Conservation (phyloP, 257 asterid species). For the Handroanthus guayacan region DNA sequence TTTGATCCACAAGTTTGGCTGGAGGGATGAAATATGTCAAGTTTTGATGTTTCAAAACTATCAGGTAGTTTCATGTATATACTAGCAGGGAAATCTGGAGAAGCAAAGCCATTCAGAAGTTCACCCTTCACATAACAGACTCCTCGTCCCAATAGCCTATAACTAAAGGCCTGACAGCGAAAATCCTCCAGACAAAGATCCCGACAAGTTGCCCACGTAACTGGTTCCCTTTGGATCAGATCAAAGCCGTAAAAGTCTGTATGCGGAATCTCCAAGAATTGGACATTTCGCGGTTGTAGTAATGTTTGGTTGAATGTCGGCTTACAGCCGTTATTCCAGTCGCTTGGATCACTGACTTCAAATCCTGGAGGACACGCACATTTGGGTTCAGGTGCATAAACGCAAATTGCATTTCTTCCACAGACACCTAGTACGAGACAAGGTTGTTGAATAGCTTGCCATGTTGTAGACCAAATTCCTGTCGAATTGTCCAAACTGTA, state of each 20-base stretch:
- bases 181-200: conserved; percentile 41
- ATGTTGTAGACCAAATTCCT: conserved; percentile 63
- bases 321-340: conserved; percentile 67
- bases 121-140: conserved; percentile 56
- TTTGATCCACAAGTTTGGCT: conserved; percentile 31
- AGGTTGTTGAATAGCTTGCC: conserved; percentile 67
- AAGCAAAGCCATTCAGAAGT: conserved; percentile 57
- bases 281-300: conserved; percentile 37
- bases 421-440: conserved; percentile 65
- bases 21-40: conserved; percentile 42
- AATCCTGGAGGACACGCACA: conserved; percentile 76
- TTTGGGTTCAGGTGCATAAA: conserved; percentile 42
- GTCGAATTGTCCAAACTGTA: conserved; percentile 64
- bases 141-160: conserved; percentile 57
- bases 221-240: conserved; percentile 37
- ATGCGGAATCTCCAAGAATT: conserved; percentile 59
- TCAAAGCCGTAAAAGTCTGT: conserved; percentile 72
- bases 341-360: conserved; percentile 39
- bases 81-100: conserved; percentile 60
- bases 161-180: conserved; percentile 61
- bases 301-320: conserved; percentile 43
- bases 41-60: conserved; percentile 36
- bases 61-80: conserved; percentile 59
- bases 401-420: conserved; percentile 69
- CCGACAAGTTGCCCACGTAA: conserved; percentile 53